Evolutionary conservation across 2,329 filamentous ascomycete species (phyloP), one percentile per base, ranked within the genome.

Genomic region (Arthrobotrys pseudoclavata): DNA sequence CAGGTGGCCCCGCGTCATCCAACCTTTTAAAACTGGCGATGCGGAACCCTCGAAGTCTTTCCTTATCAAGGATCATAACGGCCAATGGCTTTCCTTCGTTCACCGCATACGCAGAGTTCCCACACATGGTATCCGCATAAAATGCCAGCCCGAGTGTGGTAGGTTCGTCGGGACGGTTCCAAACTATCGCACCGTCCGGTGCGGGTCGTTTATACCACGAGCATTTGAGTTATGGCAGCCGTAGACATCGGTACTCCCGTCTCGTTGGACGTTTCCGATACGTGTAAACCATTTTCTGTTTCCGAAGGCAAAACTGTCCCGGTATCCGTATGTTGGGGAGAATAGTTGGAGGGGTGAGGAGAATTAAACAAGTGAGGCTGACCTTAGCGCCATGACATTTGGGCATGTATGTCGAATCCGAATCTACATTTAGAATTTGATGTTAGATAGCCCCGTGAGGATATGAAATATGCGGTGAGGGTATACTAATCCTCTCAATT

Each of bases 161-260:
- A 6, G 47, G 50, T 29, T 62, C 67, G 3, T 40, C 34, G 1
- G 66, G 72, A 10, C 74, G 66, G 29, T 77, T 71, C 74, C 74
- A 77, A 24, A 77, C 37, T 12, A 71, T 31, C 2, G 47, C 52
- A 0, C 67, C 74, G 20, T 70, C 53, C 0, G 71, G n/a, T 3
- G 61, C 13, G 60, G n/a, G 22, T 22, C 15, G n/a, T 15, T 4
- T 12, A n/a, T 4, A 15, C 12, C 6, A 20, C 52, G 55, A n/a
- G 18, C 7, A 24, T 12, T 22, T 9, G 20, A 7, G 29, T 9
- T 18, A 12, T 37, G 45, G 29, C 72, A 76, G 7, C 62, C 42
- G 29, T 60, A 57, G 20, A 34, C 10, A 4, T 18, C 53, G 2
- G 42, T 13, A 12, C 15, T 18, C 40, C 13, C 42, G 1, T 63